These are phyloP conservation scores for Candida pseudofarinosa DNA, from an alignment of 805 yeast genomes.

Conservation along the genomic window DNA sequence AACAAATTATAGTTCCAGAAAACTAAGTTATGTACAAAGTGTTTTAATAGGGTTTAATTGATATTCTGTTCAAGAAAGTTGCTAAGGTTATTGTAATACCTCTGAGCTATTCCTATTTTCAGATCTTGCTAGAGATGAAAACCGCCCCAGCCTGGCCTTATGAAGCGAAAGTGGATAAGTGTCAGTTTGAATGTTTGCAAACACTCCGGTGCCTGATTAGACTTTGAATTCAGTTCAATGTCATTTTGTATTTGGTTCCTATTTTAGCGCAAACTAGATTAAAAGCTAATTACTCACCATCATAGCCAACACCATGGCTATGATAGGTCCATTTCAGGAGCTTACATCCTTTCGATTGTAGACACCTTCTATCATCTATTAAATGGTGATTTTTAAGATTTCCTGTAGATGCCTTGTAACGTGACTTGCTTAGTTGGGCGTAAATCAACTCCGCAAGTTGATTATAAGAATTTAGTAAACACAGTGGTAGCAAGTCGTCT, in stretches of 20 bases:
- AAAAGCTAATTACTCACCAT: conserved; percentile 70
- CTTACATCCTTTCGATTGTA: conserved; percentile 34
- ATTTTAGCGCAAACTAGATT: conserved; percentile 84
- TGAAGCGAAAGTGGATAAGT: too few species aligned
- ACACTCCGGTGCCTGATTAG: conserved; percentile 84
- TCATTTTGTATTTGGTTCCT: conserved; percentile 66
- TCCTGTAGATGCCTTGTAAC: neutral
- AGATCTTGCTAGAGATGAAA: too few species aligned
- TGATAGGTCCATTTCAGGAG: conserved; percentile 67
- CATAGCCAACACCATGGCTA: conserved; percentile 39
- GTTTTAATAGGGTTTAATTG: conserved; percentile 35
- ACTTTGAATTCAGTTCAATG: conserved; percentile 4
- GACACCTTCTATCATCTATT: neutral
- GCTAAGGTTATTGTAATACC: conserved; percentile 10
- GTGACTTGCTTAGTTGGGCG: neutral
- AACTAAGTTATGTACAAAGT: conserved; percentile 50
- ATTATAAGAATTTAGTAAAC: neutral
- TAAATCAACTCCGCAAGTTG: neutral
- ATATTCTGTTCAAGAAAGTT: conserved; percentile 17
- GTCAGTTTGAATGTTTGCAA: conserved; percentile 59
- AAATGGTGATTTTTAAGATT: too few species aligned
- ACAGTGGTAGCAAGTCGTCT: too few species aligned
- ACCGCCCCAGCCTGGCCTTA: too few species aligned
- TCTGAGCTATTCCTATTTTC: neutral
- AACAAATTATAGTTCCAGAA: conserved; percentile 51